Conservation (phyloP, 1,139 yeast species). For the Debaryomycetaceae sp. region DNA sequence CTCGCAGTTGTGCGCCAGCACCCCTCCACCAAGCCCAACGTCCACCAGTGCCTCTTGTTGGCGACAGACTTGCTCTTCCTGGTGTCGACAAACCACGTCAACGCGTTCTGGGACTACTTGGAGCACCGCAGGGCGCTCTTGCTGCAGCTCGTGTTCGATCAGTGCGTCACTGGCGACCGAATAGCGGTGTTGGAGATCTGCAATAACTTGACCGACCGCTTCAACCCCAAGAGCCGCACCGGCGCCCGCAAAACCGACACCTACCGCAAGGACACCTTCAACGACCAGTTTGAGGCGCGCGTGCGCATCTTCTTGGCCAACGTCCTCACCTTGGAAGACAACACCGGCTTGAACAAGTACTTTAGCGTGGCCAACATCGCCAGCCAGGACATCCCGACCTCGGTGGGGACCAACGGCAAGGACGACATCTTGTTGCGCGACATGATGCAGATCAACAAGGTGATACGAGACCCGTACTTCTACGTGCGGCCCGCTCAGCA, state of each 20-base stretch:
- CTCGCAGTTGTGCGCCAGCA: conserved; percentile 13
- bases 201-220: conserved; percentile 34
- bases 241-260: conserved; percentile 19
- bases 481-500: conserved; percentile 22
- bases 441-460: conserved; percentile 25
- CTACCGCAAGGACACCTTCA: conserved; percentile 35
- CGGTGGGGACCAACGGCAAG: conserved; percentile 13
- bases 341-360: conserved; percentile 44
- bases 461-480: conserved; percentile 35
- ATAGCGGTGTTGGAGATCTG: conserved; percentile 37
- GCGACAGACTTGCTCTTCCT: conserved; percentile 19
- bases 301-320: conserved; percentile 33
- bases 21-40: conserved; percentile 17
- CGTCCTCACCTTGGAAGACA: conserved; percentile 37
- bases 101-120: conserved; percentile 33
- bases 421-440: conserved; percentile 30
- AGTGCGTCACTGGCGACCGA: conserved; percentile 29
- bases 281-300: conserved; percentile 34
- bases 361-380: conserved; percentile 28
- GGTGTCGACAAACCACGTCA: conserved; percentile 19
- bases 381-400: conserved; percentile 18
- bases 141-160: conserved; percentile 22
- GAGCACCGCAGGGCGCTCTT: conserved; percentile 28
- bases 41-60: conserved; percentile 20
- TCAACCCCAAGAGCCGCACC: conserved; percentile 13